Evolutionary conservation across 2,329 filamentous ascomycete genomes (phyloP), one percentile per base, ranked within the genome.

Genomic region (Talaromyces sp.): DNA sequence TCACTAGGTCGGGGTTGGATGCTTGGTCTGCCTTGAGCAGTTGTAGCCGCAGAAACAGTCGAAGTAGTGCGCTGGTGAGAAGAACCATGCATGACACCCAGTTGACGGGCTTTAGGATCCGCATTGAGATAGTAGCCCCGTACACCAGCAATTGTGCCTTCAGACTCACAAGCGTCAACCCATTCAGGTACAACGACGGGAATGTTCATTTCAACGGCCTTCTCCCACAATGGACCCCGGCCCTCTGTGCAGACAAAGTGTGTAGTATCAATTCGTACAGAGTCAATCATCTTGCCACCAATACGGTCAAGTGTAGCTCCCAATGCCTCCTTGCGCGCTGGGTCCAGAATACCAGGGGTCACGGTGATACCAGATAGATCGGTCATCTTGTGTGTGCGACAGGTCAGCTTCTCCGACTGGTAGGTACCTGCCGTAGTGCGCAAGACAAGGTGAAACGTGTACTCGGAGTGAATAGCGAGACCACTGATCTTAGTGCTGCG

Each of bases 241-340:
- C 92, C 92, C 72, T 99, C 94, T 9, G 91, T 96, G 58, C 93
- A 97, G 54, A 99, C 91, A 71, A 99, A 99, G 75, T 99, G 94
- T 14, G 94, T 99, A 1, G 94, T 99, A 71, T 99, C 94, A 68
- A 99, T 97, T 65, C 93, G 85, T 47, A 97, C 91, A 11, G 84
- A 84, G 64, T 97, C 93, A 52, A 91, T 89, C 59, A 97, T 80
- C 79, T 94, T 96, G 56, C 91, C 94, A 44, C 94, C 94, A 64
- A 99, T 96, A 62, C 91, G 83, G 67, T 94, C 87, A 32, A 97
- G 84, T 1, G 92, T 90, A 41, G 81, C 81, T 42, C 82, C 80
- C 17, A 99, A 82, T 56, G 82, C 86, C 61, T 96, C 90, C 68
- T 85, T 86, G 50, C 87, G 79, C 48, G 86, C 78, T 7, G 83